Percentiles rank a stretch among this genome's conserved stretches.
phyloP scores from a whole-genome alignment of 2,329 filamentous ascomycete genomes.

The Fusarium austroafricanum region DNA sequence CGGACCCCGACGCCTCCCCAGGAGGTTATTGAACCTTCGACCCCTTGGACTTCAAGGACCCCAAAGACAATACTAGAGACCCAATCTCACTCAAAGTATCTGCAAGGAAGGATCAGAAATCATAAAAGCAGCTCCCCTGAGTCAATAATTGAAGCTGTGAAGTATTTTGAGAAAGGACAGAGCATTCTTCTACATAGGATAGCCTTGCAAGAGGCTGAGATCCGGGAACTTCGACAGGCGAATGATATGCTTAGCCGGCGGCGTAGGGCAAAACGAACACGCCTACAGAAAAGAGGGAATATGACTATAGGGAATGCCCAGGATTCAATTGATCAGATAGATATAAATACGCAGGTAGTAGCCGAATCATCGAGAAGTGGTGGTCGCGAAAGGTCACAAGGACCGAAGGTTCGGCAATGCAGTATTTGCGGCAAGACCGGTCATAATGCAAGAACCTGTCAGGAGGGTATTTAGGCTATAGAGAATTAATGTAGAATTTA shows the following conservation, averaged over 20 bases:
- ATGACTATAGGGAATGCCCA: neutral
- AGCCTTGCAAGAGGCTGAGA: neutral
- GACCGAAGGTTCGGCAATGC: too few species aligned
- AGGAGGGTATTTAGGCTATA: too few species aligned
- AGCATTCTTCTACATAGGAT: neutral
- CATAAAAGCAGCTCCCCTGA: neutral
- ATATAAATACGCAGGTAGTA: neutral
- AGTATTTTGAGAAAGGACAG: neutral
- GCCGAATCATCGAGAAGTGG: too few species aligned
- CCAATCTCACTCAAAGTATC: slow-evolving; percentile 6
- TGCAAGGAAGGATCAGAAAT: slow-evolving; percentile 4
- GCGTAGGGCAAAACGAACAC: slow-evolving; percentile 1
- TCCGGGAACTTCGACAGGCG: neutral
- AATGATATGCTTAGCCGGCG: neutral
- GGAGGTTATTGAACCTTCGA: neutral
- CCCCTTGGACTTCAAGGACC: neutral
- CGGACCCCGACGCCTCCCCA: neutral
- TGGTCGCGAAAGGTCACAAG: too few species aligned
- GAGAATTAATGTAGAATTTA: too few species aligned
- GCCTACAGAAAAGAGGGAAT: neutral
- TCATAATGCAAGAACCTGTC: too few species aligned
- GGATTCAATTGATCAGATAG: neutral
- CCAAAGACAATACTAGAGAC: slow-evolving; percentile 1
- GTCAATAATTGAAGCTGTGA: neutral
- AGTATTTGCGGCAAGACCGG: too few species aligned